Evolutionary conservation across 331 rosid species (phyloP).

Genomic region (Acacia concinna): DNA sequence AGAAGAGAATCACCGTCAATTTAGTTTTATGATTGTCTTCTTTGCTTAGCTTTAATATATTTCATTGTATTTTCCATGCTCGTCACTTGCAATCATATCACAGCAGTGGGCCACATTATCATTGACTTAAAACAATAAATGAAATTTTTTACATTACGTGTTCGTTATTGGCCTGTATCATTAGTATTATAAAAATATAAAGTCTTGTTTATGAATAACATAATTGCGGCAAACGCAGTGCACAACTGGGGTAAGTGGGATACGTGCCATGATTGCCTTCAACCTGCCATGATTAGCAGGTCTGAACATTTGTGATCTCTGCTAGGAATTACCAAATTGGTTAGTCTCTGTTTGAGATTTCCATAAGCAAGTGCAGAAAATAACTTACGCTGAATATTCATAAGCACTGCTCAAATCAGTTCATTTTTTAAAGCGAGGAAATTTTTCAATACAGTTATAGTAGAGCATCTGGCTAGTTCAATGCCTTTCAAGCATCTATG

Average conservation of each 20-base stretch:
- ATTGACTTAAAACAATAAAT: conserved; percentile 15
- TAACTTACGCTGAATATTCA: neutral
- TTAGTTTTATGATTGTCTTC: neutral
- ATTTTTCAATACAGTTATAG: neutral
- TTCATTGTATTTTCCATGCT: neutral
- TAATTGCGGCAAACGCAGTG: neutral
- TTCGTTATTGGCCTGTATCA: conserved; percentile 12
- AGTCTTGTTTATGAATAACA: neutral
- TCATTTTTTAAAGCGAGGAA: neutral
- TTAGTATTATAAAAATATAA: neutral
- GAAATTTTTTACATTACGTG: neutral
- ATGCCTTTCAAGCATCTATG: neutral
- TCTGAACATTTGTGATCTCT: neutral
- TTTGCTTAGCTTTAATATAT: neutral
- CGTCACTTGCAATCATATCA: neutral
- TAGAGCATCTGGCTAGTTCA: conserved; percentile 15
- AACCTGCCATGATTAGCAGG: neutral
- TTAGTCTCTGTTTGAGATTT: conserved; percentile 7
- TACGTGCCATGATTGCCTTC: neutral
- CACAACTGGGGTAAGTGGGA: neutral
- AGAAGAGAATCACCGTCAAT: neutral
- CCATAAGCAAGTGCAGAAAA: neutral
- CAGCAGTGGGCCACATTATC: conserved; percentile 24
- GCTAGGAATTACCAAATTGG: neutral
- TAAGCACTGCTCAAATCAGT: neutral